Base-by-base conservation (phyloP, 2,329 filamentous ascomycete species). In the Verticillium longisporum region DNA sequence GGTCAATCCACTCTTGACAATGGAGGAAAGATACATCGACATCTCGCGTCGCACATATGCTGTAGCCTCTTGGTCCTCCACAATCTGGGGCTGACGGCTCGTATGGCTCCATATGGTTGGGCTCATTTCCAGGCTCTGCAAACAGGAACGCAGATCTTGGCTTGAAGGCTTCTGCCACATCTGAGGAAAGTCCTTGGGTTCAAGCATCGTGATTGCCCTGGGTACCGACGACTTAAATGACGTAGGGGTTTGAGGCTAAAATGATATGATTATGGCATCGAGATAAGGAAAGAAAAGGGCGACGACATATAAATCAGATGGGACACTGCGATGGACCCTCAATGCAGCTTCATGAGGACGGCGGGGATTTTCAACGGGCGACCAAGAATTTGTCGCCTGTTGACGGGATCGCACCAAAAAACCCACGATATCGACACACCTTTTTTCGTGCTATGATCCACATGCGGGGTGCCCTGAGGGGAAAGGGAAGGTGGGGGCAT, bases 91-190 rank as follows among this genome's bases (percentile, higher is more conserved):
- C 9, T 74, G 74, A 13, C 74, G 73, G 38, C 71, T 75, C 62
- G 72, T 72, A 59, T 78, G 73, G 60, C 84, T 84, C 90, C 89
- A 93, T 59, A 88, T 83, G 3, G 84, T 84, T 26, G 90, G 90
- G 60, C 85, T 81, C 38, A 89, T 76, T 62, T 85, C 82, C 38
- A 97, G 81, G 33, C 84, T 77, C 37, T 83, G 75, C n/a, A 97
- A 83, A 32, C 85, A 84, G 32, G 80, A 75, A 57, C 91, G 75
- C 55, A 97, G 80, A 4, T 82, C 79, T 36, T 79, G 75, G 62
- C 85, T 87, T 21, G 86, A 79, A 6, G 93, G 93, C 69, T 85
- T 88, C 68, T 88, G 84, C 82, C 92, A 91, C 64, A 94, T 81
- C 69, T 92, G 90, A n/a, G 92, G 91, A 32, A 97, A 84, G 70